Evolutionary conservation across 345 rosid species (phyloP).

Genomic region (Kernera saxatilis): DNA sequence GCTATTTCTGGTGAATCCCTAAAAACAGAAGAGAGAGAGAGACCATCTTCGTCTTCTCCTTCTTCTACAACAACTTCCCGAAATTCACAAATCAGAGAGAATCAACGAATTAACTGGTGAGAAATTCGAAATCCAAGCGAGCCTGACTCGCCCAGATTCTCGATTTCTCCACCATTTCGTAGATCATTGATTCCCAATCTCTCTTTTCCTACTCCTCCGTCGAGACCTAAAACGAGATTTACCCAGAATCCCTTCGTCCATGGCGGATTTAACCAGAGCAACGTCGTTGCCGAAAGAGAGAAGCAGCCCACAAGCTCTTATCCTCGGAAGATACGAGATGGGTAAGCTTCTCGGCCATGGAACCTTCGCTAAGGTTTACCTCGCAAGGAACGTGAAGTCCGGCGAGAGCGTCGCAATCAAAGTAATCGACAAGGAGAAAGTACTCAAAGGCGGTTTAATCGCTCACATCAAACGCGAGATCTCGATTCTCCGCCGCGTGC

Average conservation of each 20-base stretch:
- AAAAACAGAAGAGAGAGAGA: conserved; percentile 13
- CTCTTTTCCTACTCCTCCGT: background rate
- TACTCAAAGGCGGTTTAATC: conserved; percentile 54
- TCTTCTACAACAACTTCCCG: background rate
- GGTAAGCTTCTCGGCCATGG: conserved; percentile 83
- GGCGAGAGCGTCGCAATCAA: conserved; percentile 64
- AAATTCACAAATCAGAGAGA: conserved; percentile 6
- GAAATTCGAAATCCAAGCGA: conserved; percentile 27
- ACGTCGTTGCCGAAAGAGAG: conserved; percentile 22
- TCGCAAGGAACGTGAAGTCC: conserved; percentile 53
- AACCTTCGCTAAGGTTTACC: conserved; percentile 85
- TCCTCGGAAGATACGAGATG: conserved; percentile 69
- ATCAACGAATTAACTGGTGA: conserved; percentile 1
- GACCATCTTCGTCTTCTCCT: background rate
- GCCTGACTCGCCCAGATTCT: conserved; percentile 27
- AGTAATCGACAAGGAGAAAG: conserved; percentile 70
- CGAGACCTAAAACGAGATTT: background rate
- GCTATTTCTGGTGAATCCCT: conserved; percentile 24
- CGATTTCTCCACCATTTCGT: conserved; percentile 19
- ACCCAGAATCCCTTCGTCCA: background rate
- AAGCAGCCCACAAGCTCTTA: conserved; percentile 37
- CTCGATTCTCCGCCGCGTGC: conserved; percentile 76
- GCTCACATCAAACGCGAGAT: conserved; percentile 81
- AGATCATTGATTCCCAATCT: background rate
- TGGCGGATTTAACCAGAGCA: conserved; percentile 6